Evolutionary conservation across 495 filamentous ascomycete species (phyloP).

Genomic region (Annulohypoxylon maeteangense): DNA sequence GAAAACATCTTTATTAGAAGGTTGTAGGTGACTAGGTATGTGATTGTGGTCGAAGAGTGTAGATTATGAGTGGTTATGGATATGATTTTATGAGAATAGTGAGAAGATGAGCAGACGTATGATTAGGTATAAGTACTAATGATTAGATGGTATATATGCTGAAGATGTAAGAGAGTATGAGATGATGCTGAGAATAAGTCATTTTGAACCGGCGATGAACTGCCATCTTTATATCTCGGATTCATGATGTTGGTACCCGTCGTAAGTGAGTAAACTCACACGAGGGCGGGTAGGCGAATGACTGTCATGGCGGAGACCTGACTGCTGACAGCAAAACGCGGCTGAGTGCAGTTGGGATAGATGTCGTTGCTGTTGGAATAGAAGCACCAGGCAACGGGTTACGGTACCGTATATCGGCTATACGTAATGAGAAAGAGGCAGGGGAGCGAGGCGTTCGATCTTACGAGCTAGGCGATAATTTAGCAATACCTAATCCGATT

Average conservation of each 20-base stretch:
- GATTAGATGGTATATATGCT: conserved; percentile 9
- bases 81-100: too few species aligned
- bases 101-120: neutral
- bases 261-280: neutral
- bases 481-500: neutral
- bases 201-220: neutral
- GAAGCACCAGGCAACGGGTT: neutral
- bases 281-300: conserved; percentile 19
- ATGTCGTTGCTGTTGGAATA: neutral
- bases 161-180: conserved; percentile 15
- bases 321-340: conserved; percentile 31
- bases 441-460: conserved; percentile 2
- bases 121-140: neutral
- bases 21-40: neutral
- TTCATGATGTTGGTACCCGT: conserved; percentile 12
- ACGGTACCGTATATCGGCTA: neutral
- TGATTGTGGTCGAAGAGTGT: too few species aligned
- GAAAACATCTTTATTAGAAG: conserved; percentile 30
- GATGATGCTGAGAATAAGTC: conserved; percentile 17
- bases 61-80: neutral
- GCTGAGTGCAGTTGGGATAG: conserved; percentile 23
- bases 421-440: conserved; percentile 9
- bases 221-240: conserved; percentile 24
- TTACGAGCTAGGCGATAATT: neutral
- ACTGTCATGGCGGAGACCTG: conserved; percentile 10